phyloP scores from a whole-genome alignment of 108 stramenopile species.

The Nitzschia inconspicua region DNA sequence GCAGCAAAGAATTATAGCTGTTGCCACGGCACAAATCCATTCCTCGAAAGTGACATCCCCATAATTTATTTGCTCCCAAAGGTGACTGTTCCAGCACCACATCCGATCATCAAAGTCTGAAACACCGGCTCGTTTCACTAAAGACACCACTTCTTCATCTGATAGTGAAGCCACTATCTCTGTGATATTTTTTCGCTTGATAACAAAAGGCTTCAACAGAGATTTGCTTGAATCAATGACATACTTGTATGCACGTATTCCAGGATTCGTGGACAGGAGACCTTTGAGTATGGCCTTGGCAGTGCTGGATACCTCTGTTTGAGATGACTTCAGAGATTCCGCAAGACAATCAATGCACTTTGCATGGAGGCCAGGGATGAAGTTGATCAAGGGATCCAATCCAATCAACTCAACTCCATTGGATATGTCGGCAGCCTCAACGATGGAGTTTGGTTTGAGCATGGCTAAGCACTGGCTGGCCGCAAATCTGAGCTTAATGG shows the following conservation, averaged over 20 bases:
- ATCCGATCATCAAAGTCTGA: constrained; percentile 3
- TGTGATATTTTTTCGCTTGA: neutral
- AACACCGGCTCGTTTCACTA: neutral
- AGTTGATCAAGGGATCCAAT: too few relatives aligned
- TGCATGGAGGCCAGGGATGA: constrained; percentile 5
- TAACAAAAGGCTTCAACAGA: constrained; percentile 16
- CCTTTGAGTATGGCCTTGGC: constrained; percentile 54
- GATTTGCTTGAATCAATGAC: neutral
- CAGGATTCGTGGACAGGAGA: constrained; percentile 34
- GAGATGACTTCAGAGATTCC: constrained; percentile 38
- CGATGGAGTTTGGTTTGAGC: neutral
- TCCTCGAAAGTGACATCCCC: constrained; percentile 25
- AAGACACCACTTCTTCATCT: neutral
- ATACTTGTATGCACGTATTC: constrained; percentile 13
- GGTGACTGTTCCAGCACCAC: constrained; percentile 71
- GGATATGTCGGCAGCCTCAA: neutral
- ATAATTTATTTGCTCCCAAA: constrained; percentile 39
- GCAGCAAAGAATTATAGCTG: constrained; percentile 68
- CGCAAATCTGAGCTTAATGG: constrained; percentile 2
- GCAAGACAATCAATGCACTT: constrained; percentile 32
- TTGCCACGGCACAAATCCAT: constrained; percentile 62
- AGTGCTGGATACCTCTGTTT: constrained; percentile 37
- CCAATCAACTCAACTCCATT: neutral
- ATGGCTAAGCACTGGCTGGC: constrained; percentile 7
- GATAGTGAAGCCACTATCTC: neutral